Percentiles rank a stretch among this genome's conserved stretches.
Conservation (phyloP, 306 rosid genomes). For the Malus orientalis region DNA sequence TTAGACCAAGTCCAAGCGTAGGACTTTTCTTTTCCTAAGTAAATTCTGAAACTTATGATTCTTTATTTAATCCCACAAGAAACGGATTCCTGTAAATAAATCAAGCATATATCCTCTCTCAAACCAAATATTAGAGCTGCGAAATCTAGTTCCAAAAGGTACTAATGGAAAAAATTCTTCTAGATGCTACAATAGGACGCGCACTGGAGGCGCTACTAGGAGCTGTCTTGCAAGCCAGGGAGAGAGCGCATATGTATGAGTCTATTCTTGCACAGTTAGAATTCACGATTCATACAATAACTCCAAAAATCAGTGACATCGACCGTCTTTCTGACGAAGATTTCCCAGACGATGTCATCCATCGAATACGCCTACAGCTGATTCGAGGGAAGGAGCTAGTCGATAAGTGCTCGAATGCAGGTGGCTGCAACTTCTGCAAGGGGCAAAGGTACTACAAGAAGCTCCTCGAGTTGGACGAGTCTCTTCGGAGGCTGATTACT, state of each 20-base stretch:
- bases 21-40: neutral
- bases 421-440: constrained; percentile 11
- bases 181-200: neutral
- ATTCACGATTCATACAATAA: neutral
- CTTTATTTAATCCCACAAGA: no score
- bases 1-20: neutral
- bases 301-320: neutral
- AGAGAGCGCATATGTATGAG: neutral
- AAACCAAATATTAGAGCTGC: neutral
- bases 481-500: constrained; percentile 1
- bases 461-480: constrained; percentile 1
- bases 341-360: neutral
- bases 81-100: neutral
- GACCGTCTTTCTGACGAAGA: neutral
- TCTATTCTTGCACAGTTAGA: constrained; percentile 6
- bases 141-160: neutral
- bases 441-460: constrained; percentile 8
- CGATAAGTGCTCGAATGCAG: constrained; percentile 11
- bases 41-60: neutral
- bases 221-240: neutral
- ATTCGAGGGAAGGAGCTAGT: constrained; percentile 21
- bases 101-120: neutral
- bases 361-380: neutral
- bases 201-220: neutral
- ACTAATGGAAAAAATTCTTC: neutral